These are phyloP conservation scores for Hibiscus mutabilis DNA, from an alignment of 345 rosid genomes.

Conservation along the genomic window DNA sequence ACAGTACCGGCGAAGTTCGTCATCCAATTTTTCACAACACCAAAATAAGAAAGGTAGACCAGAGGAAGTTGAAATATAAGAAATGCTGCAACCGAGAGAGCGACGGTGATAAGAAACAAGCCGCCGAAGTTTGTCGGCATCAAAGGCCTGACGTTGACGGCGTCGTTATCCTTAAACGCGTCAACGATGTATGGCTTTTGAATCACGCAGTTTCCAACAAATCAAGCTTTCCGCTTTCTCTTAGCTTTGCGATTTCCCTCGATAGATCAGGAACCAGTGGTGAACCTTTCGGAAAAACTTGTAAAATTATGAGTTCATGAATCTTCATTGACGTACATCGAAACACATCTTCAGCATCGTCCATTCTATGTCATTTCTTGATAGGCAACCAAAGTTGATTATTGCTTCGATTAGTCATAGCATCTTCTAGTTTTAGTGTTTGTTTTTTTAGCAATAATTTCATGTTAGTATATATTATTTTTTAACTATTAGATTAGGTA, in stretches of 20 bases:
- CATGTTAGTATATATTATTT: too few relatives aligned
- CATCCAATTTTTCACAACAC: background rate
- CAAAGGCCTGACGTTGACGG: background rate
- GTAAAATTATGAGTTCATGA: too few relatives aligned
- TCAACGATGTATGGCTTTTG: background rate
- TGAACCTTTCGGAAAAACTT: constrained; percentile 14
- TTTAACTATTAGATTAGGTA: too few relatives aligned
- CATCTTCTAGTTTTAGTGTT: too few relatives aligned
- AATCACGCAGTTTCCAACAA: background rate
- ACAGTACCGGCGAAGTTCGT: background rate
- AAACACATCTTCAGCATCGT: too few relatives aligned
- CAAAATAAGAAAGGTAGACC: background rate
- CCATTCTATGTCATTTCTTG: too few relatives aligned
- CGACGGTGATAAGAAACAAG: background rate
- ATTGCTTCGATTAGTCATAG: too few relatives aligned
- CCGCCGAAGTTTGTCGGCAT: background rate
- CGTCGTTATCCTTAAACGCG: background rate
- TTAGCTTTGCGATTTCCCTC: background rate
- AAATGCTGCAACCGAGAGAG: background rate
- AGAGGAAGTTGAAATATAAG: background rate
- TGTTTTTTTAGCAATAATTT: too few relatives aligned
- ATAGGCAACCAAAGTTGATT: too few relatives aligned
- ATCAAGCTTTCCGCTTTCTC: background rate
- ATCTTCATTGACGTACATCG: too few relatives aligned
- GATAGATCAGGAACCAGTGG: background rate